Evolutionary conservation across 768 basidiomycete genomes (phyloP).

Genomic region (Hericium coralloides): DNA sequence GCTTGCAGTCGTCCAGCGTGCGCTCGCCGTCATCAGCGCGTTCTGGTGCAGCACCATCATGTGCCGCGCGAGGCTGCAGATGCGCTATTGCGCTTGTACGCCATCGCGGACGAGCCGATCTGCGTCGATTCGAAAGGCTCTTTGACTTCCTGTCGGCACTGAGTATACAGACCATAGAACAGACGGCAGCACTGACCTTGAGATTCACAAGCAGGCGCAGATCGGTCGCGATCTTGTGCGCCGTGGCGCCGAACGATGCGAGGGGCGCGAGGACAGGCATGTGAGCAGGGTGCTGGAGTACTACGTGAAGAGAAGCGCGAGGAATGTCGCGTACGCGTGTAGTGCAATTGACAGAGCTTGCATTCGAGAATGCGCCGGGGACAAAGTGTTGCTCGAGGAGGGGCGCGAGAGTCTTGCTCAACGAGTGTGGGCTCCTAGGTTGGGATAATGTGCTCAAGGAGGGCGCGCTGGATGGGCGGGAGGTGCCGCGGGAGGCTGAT

Average conservation of each 20-base stretch:
- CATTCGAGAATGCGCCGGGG: constrained; percentile 50
- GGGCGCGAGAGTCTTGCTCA: constrained; percentile 32
- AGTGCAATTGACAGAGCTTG: constrained; percentile 40
- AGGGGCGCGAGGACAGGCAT: constrained; percentile 85
- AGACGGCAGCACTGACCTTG: constrained; percentile 42
- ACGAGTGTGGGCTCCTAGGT: constrained; percentile 54
- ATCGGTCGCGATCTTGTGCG: constrained; percentile 97
- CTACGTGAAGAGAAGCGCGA: too few relatives aligned
- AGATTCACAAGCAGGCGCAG: constrained; percentile 89
- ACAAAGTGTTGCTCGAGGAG: constrained; percentile 67
- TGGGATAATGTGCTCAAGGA: constrained; percentile 59
- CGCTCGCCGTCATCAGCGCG: constrained; percentile 86
- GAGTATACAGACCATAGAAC: too few relatives aligned
- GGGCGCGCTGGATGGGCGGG: constrained; percentile 51
- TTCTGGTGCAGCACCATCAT: constrained; percentile 96
- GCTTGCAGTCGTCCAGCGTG: constrained; percentile 97
- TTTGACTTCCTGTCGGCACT: constrained; percentile 74
- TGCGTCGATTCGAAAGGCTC: constrained; percentile 99
- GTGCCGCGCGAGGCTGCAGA: constrained; percentile 94
- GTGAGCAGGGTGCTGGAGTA: too few relatives aligned
- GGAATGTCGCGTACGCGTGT: constrained; percentile 56
- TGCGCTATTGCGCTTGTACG: constrained; percentile 97
- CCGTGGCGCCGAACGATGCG: constrained; percentile 86
- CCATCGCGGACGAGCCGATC: constrained; percentile 96
- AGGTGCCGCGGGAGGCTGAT: constrained; percentile 29